These are phyloP conservation scores for Talaromyces adpressus DNA, from an alignment of 495 filamentous ascomycete genomes.

Conservation along the genomic window DNA sequence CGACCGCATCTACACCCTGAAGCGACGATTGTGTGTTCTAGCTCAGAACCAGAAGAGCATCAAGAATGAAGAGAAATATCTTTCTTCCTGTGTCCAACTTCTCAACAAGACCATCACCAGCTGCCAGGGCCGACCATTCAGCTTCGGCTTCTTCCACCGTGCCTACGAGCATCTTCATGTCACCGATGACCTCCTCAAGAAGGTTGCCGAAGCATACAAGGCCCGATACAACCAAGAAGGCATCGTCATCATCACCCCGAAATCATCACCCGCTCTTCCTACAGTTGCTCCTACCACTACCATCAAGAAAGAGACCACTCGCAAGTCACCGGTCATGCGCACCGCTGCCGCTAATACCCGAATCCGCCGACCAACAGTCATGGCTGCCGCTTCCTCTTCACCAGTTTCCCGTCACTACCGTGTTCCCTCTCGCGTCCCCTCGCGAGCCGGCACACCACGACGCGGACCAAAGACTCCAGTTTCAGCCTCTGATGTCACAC, in stretches of 20 bases:
- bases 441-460: conserved; percentile 12
- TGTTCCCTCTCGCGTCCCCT: conserved; percentile 7
- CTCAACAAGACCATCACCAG: conserved; percentile 56
- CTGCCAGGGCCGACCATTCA: conserved; percentile 50
- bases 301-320: background rate
- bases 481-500: conserved; percentile 40
- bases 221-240: conserved; percentile 45
- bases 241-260: conserved; percentile 28
- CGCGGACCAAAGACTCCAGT: conserved; percentile 37
- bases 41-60: conserved; percentile 14
- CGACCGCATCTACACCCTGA: conserved; percentile 69
- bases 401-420: background rate
- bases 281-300: background rate
- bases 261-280: conserved; percentile 3
- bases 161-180: conserved; percentile 58
- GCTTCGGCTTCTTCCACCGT: conserved; percentile 50
- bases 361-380: conserved; percentile 11
- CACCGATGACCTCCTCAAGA: conserved; percentile 42
- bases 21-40: conserved; percentile 54
- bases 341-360: conserved; percentile 12
- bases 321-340: conserved; percentile 15
- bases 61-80: conserved; percentile 28
- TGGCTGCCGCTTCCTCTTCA: background rate
- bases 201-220: conserved; percentile 52
- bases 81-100: conserved; percentile 44